Evolutionary conservation across 2,329 filamentous ascomycete genomes (phyloP), one percentile per base, ranked within the genome.

Genomic region (Neospermospora avenae): DNA sequence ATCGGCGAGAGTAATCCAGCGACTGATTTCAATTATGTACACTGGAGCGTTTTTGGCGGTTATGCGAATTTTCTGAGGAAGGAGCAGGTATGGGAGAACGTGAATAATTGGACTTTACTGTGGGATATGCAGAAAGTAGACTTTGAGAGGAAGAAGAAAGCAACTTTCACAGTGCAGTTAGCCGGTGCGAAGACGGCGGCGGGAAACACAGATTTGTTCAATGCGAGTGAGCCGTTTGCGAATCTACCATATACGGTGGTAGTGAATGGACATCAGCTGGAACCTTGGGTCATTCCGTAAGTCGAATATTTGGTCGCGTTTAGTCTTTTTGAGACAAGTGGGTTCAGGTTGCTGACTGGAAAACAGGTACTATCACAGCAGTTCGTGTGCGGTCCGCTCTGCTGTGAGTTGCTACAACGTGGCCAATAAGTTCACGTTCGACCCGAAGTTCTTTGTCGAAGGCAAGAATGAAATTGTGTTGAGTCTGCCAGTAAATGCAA

Each of bases 1-100:
- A 78, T 88, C 1, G 84, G 84, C 10, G 71, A 79, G 67, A 80
- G 78, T 61, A 71, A 82, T 25, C 75, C 75, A 18, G 73, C 72
- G 0, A 70, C 73, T 11, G 82, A 85, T 65, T 75, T 85, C 61
- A 88, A 88, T 71, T 86, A 86, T 58, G 80, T 87, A 3, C 85
- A 88, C 69, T 88, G 84, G 85, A 82, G 80, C 59, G 83, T 84
- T 8, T 87, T 85, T 65, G 84, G 84, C 1, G 81, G 81, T 5
- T 74, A 80, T 28, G 81, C 75, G 1, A 81, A 84, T 70, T 77
- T 71, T 14, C 56, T 76, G 3, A 75, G 81, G 0, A 71, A 75
- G 1, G 72, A 77, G 46, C 71, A 76, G 4, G 78, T 79, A 53
- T 73, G 74, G 44, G 74, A 77, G 20, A 77, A 77, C 63, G 77